These are phyloP conservation scores for Ascochyta lentis DNA, from an alignment of 2,329 filamentous ascomycete species.

Conservation along the genomic window DNA sequence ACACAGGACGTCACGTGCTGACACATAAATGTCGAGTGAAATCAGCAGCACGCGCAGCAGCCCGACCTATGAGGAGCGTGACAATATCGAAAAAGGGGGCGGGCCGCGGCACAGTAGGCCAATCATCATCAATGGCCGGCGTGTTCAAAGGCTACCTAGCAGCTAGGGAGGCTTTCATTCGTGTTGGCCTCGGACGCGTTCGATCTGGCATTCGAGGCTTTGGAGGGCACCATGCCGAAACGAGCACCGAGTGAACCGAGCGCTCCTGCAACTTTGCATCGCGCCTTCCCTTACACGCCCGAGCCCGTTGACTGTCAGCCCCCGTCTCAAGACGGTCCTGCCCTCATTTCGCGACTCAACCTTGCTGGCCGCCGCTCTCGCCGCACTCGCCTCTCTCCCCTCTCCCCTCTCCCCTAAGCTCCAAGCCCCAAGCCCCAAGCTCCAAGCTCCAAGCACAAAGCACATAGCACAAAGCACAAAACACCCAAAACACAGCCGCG, in stretches of 20 bases:
- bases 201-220: conserved; percentile 11
- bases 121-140: conserved; percentile 21
- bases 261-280: conserved; percentile 26
- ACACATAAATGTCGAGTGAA: conserved; percentile 11
- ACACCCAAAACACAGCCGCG: conserved; percentile 16
- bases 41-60: conserved; percentile 15
- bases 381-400: too few species aligned
- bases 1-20: conserved; percentile 32
- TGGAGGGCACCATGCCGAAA: conserved; percentile 1
- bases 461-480: conserved; percentile 22
- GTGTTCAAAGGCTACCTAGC: background rate
- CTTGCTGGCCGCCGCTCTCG: too few species aligned
- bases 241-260: conserved; percentile 25
- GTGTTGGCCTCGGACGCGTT: conserved; percentile 10
- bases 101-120: conserved; percentile 19
- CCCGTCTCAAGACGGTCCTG: conserved; percentile 28
- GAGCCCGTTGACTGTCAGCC: conserved; percentile 35
- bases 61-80: conserved; percentile 17
- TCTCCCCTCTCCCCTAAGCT: too few species aligned
- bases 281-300: conserved; percentile 34
- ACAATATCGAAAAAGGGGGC: conserved; percentile 40
- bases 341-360: conserved; percentile 34
- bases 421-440: too few species aligned
- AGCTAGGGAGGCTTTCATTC: conserved; percentile 1
- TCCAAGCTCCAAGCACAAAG: conserved; percentile 14